Evolutionary conservation across 2,329 filamentous ascomycete species (phyloP), one percentile per base, ranked within the genome.

Genomic region (Nannizziopsis barbatae): DNA sequence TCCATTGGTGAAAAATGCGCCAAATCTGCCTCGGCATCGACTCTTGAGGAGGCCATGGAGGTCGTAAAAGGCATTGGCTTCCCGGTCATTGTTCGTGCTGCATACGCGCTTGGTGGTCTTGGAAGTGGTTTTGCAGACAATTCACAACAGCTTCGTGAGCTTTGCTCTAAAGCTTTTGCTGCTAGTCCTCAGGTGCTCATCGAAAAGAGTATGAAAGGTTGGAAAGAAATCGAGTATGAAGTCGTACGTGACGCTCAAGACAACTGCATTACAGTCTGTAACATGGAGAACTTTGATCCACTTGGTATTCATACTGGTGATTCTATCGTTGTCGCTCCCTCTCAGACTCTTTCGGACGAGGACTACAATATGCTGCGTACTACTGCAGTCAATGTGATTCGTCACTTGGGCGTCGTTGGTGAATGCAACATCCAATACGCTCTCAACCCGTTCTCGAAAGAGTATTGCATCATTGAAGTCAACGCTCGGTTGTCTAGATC

Each of bases 201-300:
- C 59, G 92, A 98, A 73, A 82, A 86, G 66, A 94, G 87, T 72
- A 96, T 98, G 90, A 96, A 96, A 73, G 92, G 92, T 51, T 98
- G 92, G 92, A 98, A 98, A 69, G 92, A 98, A 69, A 93, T 96
- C 54, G 92, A 98, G 68, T 98, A 96, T 63, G 92, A 98, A 68
- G 92, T 96, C 53, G 92, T 98, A 36, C 84, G 92, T 61, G 92
- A 96, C 72, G 84, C 82, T 50, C 81, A 87, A 59, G 89, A 98
- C 72, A 96, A 96, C 76, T 98, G 92, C 66, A 96, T 98, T 65
- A 98, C 92, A 5, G 92, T 98, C 53, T 98, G 92, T 69, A 98
- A 98, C 74, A 96, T 98, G 92, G 92, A 98, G 73, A 98, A 98
- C 72, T 98, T 98, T 62, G 92, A 98, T 66, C 92, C 92, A 48